Evolutionary conservation across 1,284 basidiomycete genomes (phyloP).

Genomic region (Inonotus obliquus): DNA sequence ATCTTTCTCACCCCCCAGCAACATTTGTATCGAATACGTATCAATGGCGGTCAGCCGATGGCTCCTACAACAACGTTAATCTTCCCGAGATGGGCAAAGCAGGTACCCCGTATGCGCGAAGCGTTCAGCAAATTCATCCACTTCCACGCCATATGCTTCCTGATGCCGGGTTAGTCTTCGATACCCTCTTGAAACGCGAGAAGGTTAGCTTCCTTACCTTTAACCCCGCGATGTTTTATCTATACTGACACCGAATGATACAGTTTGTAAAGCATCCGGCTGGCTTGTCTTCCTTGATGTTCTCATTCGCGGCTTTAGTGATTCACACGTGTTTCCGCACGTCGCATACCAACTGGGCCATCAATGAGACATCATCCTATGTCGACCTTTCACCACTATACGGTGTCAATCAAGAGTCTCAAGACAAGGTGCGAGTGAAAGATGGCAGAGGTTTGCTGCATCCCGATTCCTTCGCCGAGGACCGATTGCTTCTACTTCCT

Average conservation of each 20-base stretch:
- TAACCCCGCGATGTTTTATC: neutral
- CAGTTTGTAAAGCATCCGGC: conserved; percentile 75
- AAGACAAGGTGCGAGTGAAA: conserved; percentile 33
- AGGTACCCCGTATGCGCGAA: conserved; percentile 69
- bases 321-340: conserved; percentile 81
- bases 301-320: conserved; percentile 76
- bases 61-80: conserved; percentile 69
- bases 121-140: conserved; percentile 67
- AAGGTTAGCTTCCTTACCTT: conserved; percentile 26
- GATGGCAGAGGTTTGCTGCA: conserved; percentile 63
- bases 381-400: conserved; percentile 62
- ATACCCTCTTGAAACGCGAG: conserved; percentile 46
- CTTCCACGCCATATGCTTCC: conserved; percentile 65
- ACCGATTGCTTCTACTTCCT: conserved; percentile 62
- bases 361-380: conserved; percentile 86
- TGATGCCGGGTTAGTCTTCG: conserved; percentile 74
- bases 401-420: conserved; percentile 33
- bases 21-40: conserved; percentile 59
- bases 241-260: neutral
- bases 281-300: conserved; percentile 75
- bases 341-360: conserved; percentile 54
- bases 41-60: conserved; percentile 68
- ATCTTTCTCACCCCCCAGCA: conserved; percentile 69
- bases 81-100: conserved; percentile 71
- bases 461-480: conserved; percentile 74